These are phyloP conservation scores for Trichosporon ovoides DNA, from an alignment of 1,284 basidiomycete species.

Conservation along the genomic window DNA sequence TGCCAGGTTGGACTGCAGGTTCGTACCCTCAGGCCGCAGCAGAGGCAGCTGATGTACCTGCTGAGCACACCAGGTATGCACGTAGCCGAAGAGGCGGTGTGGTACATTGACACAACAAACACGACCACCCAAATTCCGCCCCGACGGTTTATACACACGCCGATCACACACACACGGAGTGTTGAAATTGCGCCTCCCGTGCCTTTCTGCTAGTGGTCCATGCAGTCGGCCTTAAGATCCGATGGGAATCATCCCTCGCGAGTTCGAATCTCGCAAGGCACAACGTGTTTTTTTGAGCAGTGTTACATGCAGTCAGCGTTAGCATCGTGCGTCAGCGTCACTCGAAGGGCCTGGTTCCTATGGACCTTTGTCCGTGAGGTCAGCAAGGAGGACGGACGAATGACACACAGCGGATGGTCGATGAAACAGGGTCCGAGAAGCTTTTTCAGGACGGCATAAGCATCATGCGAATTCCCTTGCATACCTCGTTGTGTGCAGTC, in stretches of 20 bases:
- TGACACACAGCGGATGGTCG: neutral
- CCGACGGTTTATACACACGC: too few relatives aligned
- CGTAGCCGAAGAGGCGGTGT: too few relatives aligned
- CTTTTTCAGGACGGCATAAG: slow-evolving; percentile 1
- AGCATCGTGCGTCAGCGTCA: too few relatives aligned
- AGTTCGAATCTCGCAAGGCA: slow-evolving; percentile 7
- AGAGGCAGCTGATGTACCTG: too few relatives aligned
- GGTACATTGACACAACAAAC: too few relatives aligned
- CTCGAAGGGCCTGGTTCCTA: neutral
- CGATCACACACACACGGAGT: too few relatives aligned
- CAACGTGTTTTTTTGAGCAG: neutral
- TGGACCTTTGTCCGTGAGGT: neutral
- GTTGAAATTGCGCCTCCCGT: neutral
- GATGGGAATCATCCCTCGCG: slow-evolving; percentile 6
- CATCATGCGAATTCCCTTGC: neutral
- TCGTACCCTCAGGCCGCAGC: too few relatives aligned
- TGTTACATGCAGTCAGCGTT: too few relatives aligned
- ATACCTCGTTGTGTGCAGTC: too few relatives aligned
- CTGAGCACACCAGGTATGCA: too few relatives aligned
- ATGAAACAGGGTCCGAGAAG: neutral
- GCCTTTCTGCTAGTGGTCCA: slow-evolving; percentile 6
- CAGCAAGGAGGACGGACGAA: neutral
- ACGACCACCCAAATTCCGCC: too few relatives aligned
- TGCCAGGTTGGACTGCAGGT: too few relatives aligned
- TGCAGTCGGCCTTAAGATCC: slow-evolving; percentile 7